Evolutionary conservation across 805 yeast genomes (phyloP).

Genomic region (Cyberlindnera galapagoensis): DNA sequence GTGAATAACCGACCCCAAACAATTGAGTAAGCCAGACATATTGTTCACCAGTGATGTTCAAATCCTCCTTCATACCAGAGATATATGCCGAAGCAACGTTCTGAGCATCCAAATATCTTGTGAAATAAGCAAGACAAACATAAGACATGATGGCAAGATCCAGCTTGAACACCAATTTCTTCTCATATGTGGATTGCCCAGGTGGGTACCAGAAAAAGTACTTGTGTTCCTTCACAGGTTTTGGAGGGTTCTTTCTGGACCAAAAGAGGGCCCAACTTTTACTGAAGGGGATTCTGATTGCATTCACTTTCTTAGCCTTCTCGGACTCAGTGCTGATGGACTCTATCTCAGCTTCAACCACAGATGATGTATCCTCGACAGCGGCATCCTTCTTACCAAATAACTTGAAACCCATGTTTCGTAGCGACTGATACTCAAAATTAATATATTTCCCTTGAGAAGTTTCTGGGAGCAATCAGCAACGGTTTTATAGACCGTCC

Average conservation of each 20-base stretch:
- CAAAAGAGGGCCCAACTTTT: constrained; percentile 11
- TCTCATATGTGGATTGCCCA: constrained; percentile 11
- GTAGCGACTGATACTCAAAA: too few relatives aligned
- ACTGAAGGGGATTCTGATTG: too few relatives aligned
- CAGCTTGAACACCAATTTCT: constrained; percentile 13
- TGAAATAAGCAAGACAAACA: constrained; percentile 16
- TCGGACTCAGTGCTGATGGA: neutral
- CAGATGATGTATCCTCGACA: neutral
- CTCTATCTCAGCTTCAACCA: neutral
- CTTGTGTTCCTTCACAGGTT: constrained; percentile 1
- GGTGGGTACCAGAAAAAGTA: constrained; percentile 19
- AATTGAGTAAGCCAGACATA: constrained; percentile 20
- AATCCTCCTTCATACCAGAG: constrained; percentile 46
- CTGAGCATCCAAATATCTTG: constrained; percentile 13
- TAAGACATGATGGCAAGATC: constrained; percentile 13
- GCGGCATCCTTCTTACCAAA: neutral
- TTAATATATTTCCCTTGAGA: too few relatives aligned
- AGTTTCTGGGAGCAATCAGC: too few relatives aligned
- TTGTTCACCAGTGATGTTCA: constrained; percentile 42
- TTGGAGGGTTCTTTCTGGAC: constrained; percentile 11
- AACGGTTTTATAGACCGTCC: too few relatives aligned
- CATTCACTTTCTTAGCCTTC: too few relatives aligned
- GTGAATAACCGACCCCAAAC: constrained; percentile 5
- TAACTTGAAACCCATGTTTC: neutral
- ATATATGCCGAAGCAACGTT: constrained; percentile 45